phyloP scores from a whole-genome alignment of 2,329 filamentous ascomycete genomes.

The Drechslerella coelobrocha region DNA sequence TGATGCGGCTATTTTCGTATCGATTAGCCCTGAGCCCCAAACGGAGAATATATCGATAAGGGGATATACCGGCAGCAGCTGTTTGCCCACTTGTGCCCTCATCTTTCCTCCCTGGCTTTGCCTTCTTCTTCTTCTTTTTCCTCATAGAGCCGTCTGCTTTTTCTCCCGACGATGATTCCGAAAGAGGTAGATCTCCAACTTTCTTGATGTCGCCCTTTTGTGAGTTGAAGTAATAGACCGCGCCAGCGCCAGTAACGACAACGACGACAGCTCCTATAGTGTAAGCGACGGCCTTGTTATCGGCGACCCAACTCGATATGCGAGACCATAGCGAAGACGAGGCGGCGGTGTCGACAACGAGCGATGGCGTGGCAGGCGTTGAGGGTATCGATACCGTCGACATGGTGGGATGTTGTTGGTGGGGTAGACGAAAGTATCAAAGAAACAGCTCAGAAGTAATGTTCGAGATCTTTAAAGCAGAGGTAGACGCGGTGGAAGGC shows the following conservation, averaged over 20 bases:
- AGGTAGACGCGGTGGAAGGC: not conserved
- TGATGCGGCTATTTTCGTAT: conserved; percentile 58
- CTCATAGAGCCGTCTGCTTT: conserved; percentile 28
- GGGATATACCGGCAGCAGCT: conserved; percentile 15
- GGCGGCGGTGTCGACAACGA: conserved; percentile 64
- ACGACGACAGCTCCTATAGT: conserved; percentile 94
- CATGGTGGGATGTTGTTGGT: conserved; percentile 43
- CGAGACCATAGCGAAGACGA: conserved; percentile 75
- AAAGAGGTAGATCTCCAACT: conserved; percentile 58
- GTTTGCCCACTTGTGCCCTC: conserved; percentile 57
- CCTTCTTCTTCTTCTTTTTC: conserved; percentile 73
- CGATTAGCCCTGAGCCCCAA: not conserved
- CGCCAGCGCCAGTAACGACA: conserved; percentile 87
- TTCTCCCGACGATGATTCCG: conserved; percentile 56
- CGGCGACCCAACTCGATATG: conserved; percentile 86
- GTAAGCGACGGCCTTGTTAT: conserved; percentile 95
- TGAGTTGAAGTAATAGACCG: conserved; percentile 81
- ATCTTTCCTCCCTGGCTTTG: conserved; percentile 87
- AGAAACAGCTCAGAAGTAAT: not conserved
- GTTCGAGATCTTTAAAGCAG: not conserved
- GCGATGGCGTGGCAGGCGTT: conserved; percentile 54
- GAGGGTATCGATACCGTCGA: conserved; percentile 36
- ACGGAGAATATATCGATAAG: not conserved
- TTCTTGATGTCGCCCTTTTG: conserved; percentile 55
- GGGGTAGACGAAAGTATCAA: conserved; percentile 24